Percentiles rank a stretch among this genome's conserved stretches.
Evolutionary conservation across 495 filamentous ascomycete genomes (phyloP).

Genomic region (Penicillium mononematosum): DNA sequence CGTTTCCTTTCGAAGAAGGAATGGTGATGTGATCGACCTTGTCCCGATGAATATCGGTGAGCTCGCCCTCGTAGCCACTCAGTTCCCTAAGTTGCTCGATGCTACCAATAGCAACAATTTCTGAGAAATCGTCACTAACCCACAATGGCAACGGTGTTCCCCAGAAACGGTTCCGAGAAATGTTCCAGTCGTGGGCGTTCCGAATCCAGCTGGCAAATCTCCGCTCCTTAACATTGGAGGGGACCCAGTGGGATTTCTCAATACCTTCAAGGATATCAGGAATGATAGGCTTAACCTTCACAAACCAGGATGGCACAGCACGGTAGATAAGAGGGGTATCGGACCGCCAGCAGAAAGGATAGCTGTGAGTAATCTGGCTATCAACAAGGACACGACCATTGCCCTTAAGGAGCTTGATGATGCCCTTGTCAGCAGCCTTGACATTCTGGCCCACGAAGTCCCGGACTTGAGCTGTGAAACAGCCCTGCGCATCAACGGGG

Average conservation of each 20-base stretch:
- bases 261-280: slow-evolving; percentile 90
- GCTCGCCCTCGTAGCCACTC: slow-evolving; percentile 78
- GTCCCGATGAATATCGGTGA: slow-evolving; percentile 91
- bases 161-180: slow-evolving; percentile 95
- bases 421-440: slow-evolving; percentile 90
- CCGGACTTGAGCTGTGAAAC: slow-evolving; percentile 74
- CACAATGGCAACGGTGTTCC: slow-evolving; percentile 93
- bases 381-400: slow-evolving; percentile 81
- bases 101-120: slow-evolving; percentile 85
- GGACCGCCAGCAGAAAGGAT: slow-evolving; percentile 93
- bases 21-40: slow-evolving; percentile 97
- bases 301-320: slow-evolving; percentile 94
- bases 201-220: slow-evolving; percentile 84
- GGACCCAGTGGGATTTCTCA: slow-evolving; percentile 91
- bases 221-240: slow-evolving; percentile 85
- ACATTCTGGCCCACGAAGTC: slow-evolving; percentile 91
- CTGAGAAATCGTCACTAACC: slow-evolving; percentile 84
- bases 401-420: slow-evolving; percentile 87
- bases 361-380: slow-evolving; percentile 88
- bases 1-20: slow-evolving; percentile 85
- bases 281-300: slow-evolving; percentile 80
- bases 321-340: slow-evolving; percentile 95
- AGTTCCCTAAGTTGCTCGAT: slow-evolving; percentile 81
- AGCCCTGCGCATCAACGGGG: slow-evolving; percentile 79
- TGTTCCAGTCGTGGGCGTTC: slow-evolving; percentile 97